Base-by-base conservation (phyloP, 805 yeast species). In the Yueomyces sinensis region DNA sequence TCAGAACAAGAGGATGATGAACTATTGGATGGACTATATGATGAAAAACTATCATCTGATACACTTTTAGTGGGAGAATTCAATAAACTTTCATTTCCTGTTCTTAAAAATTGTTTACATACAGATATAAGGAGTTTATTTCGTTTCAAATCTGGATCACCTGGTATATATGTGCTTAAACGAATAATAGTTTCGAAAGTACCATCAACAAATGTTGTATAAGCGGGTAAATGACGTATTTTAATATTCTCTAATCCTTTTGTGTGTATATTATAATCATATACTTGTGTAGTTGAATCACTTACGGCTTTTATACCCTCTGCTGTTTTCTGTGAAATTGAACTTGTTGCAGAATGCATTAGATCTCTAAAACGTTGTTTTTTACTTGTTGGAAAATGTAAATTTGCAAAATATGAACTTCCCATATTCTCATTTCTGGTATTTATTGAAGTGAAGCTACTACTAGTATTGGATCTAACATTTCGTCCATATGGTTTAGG, bases 111-210 rank as follows among this genome's bases (percentile, higher is more conserved):
- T 52, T 82, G 84, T 39, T 72, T 72, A 3, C 84, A 82, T 30
- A 84, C 56, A 1, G 84, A 67, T 17, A 80, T 52, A 23, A 87
- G 62, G 30, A 87, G 52, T 38, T 76, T 61, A 54, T 84, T 83
- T 47, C 79, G 83, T 29, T 93, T 63, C 22, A 71, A 68, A 64
- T 74, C 69, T 7, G 68, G 31, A 34, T 49, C 61, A 1, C 93
- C 93, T 0, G 86, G 83, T 29, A 81, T 65, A 35, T 48, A 67
- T 9, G 72, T 65, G 69, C 81, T 72, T 5, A 95, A 95, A 30
- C 82, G 66, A 3, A 87, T 72, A 25, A 74, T 73, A 2, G 79
- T 70, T 28, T 69, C 68, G 14, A 18, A 17, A 11, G n/a, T 4
- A 4, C n/a, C n/a, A 14, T 54, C 9, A 46, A 18, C 16, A 13